Evolutionary conservation across 2,329 filamentous ascomycete genomes (phyloP), one percentile per base, ranked within the genome.

Genomic region (Ophiostoma triangulosporum): DNA sequence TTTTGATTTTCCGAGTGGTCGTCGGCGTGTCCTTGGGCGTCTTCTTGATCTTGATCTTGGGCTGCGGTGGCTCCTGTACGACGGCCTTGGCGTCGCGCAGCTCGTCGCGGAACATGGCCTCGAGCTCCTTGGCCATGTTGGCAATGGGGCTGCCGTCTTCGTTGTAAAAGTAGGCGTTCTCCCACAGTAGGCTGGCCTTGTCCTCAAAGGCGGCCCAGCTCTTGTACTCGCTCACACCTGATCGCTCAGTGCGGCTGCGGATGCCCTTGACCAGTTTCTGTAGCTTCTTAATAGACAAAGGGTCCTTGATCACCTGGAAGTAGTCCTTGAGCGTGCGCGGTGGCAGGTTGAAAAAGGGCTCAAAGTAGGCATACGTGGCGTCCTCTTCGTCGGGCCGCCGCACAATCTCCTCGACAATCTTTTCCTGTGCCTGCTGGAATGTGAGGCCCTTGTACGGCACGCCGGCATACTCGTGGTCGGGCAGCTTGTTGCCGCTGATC

Each of bases 71-170:
- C 65, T 93, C 86, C 49, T 78, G 74, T 17, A 91, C 86, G 54
- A 76, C 76, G 48, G 76, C 76, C 65, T 85, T 88, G 9, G 88
- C 88, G 62, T 86, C 77, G 57, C 78, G 79, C 33, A 95, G 67
- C 53, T 86, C 73, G 38, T 77, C 73, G 51, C 79, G 73, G 64
- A 94, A 90, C 62, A 80, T 59, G 35, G 32, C 43, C 56, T 94
- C 83, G 6, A 96, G 77, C 56, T 93, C 82, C 49, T 82, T 78
- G 0, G 88, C 88, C 57, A 93, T 73, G 22, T 78, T 73, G 58
- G 83, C 88, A 51, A 95, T 90, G 15, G 88, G 84, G 62, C 90
- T 95, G 4, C 84, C 86, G 63, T 95, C 89, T 66, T 95, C 88
- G 60, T 96, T 96, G 72, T 91, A 96, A 56, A 84, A 84, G 62